Percentiles rank a stretch among this genome's conserved stretches.
Conservation (phyloP, 2,329 filamentous ascomycete species). For the Emmonsiellopsis sp. region DNA sequence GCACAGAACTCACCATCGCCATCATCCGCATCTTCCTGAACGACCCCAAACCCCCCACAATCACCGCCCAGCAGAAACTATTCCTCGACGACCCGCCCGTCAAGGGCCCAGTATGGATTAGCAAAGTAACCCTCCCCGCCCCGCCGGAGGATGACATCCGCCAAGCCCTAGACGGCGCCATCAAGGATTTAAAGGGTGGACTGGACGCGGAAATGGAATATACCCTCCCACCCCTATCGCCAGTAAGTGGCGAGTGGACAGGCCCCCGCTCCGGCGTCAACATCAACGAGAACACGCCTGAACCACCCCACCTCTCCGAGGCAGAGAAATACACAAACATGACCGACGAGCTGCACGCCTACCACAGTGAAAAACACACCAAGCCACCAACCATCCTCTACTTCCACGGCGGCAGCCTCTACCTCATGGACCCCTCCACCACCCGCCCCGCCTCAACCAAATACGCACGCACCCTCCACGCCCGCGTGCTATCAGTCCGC, state of each 20-base stretch:
- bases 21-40: slow-evolving; percentile 54
- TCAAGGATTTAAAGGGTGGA: slow-evolving; percentile 16
- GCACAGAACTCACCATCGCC: slow-evolving; percentile 57
- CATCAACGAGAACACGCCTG: slow-evolving; percentile 7
- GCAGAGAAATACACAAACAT: slow-evolving; percentile 16
- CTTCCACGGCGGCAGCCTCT: slow-evolving; percentile 22
- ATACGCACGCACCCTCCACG: background rate
- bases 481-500: background rate
- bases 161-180: slow-evolving; percentile 10
- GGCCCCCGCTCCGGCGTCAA: slow-evolving; percentile 11
- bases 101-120: slow-evolving; percentile 67
- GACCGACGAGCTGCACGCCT: slow-evolving; percentile 13
- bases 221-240: slow-evolving; percentile 9
- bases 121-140: slow-evolving; percentile 50
- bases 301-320: slow-evolving; percentile 13
- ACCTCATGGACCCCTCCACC: slow-evolving; percentile 1
- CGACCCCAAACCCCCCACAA: slow-evolving; percentile 30
- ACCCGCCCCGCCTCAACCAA: background rate
- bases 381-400: slow-evolving; percentile 17
- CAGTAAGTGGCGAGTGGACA: slow-evolving; percentile 19
- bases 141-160: slow-evolving; percentile 38
- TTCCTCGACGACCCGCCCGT: slow-evolving; percentile 51
- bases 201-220: slow-evolving; percentile 10
- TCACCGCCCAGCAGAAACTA: slow-evolving; percentile 51
- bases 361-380: background rate